These are phyloP conservation scores for Lachancea quebecensis DNA, from an alignment of 805 yeast species.

Conservation along the genomic window DNA sequence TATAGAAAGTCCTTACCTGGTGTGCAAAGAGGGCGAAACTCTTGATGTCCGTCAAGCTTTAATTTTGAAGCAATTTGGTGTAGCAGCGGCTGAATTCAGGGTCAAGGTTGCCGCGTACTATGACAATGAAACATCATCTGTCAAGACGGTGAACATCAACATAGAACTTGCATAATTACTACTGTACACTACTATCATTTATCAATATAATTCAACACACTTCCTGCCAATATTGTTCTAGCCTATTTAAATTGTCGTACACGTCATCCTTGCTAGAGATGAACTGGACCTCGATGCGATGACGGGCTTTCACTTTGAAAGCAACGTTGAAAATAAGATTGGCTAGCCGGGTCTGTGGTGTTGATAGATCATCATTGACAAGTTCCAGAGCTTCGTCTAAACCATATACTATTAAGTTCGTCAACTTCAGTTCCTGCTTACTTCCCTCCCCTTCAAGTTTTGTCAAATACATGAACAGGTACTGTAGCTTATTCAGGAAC, in stretches of 20 bases:
- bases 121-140: conserved; percentile 46
- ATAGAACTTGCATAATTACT: conserved; percentile 14
- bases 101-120: conserved; percentile 75
- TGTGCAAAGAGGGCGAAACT: conserved; percentile 71
- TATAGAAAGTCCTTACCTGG: conserved; percentile 67
- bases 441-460: conserved; percentile 22
- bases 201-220: conserved; percentile 6
- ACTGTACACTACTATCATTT: conserved; percentile 6
- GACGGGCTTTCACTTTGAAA: conserved; percentile 18
- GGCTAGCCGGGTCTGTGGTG: conserved; percentile 11
- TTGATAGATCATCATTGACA: neutral
- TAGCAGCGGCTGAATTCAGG: conserved; percentile 87
- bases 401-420: conserved; percentile 24
- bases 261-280: conserved; percentile 2
- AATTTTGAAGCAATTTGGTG: conserved; percentile 88
- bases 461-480: conserved; percentile 30
- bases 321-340: conserved; percentile 22
- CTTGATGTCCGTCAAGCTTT: conserved; percentile 88
- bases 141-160: conserved; percentile 31
- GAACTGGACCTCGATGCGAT: conserved; percentile 11
- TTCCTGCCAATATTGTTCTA: conserved; percentile 25
- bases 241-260: conserved; percentile 5
- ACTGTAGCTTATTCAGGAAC: conserved; percentile 27
- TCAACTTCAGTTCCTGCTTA: conserved; percentile 10
- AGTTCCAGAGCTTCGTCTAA: conserved; percentile 17